Conservation (phyloP, 164 flowering plant species). For the Brasenia schreberi region DNA sequence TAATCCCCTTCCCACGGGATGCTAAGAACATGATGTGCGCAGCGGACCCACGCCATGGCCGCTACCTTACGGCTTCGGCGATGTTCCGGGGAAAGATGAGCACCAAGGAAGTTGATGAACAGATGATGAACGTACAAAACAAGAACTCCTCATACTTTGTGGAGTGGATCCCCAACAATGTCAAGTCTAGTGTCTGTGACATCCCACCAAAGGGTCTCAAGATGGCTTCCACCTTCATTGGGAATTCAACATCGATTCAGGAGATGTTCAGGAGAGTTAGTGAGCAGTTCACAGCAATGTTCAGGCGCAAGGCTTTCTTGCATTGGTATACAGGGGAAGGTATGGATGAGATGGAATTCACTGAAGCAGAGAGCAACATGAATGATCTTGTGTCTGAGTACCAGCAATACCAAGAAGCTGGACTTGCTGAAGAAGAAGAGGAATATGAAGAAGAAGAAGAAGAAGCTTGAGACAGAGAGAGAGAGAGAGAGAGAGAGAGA, state of each 20-base stretch:
- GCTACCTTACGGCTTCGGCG: constrained; percentile 63
- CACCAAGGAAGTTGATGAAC: constrained; percentile 62
- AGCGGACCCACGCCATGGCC: constrained; percentile 61
- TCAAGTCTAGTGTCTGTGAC: constrained; percentile 56
- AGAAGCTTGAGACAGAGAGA: too few species aligned
- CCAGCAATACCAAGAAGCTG: constrained; percentile 59
- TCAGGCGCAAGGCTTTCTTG: constrained; percentile 54
- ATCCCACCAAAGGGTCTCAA: constrained; percentile 48
- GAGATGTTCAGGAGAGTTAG: constrained; percentile 55
- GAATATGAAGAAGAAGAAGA: constrained; percentile 17
- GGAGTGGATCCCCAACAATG: constrained; percentile 68
- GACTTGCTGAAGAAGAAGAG: constrained; percentile 20
- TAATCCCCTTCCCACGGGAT: constrained; percentile 74
- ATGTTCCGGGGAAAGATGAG: constrained; percentile 67
- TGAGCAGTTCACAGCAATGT: constrained; percentile 67
- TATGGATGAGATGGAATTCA: constrained; percentile 72
- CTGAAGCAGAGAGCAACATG: constrained; percentile 71
- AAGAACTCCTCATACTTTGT: constrained; percentile 69
- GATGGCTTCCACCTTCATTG: constrained; percentile 58
- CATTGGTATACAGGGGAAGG: constrained; percentile 75
- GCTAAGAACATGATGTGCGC: constrained; percentile 79
- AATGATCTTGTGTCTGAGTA: constrained; percentile 64
- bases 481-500: too few species aligned
- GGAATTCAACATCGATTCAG: constrained; percentile 57
- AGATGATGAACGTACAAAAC: constrained; percentile 61